Conservation (phyloP, 352 stramenopile species). For the Globisporangium lucens region DNA sequence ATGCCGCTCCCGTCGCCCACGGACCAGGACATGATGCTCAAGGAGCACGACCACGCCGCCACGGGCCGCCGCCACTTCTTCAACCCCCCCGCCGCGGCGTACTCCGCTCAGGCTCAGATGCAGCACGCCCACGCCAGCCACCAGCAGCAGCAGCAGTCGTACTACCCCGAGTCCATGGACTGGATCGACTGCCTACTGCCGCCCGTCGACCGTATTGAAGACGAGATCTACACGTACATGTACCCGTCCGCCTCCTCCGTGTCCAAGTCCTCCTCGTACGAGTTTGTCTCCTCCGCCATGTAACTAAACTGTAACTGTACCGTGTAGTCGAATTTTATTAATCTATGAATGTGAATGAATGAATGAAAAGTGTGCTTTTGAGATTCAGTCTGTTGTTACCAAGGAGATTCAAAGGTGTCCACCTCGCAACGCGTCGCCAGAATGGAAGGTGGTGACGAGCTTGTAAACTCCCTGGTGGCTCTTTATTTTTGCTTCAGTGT, state of each 20-base stretch:
- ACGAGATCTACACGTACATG: conserved; percentile 42
- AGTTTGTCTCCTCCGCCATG: conserved; percentile 29
- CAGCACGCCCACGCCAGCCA: background rate
- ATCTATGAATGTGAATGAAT: background rate
- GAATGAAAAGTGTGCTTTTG: background rate
- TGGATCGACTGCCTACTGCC: conserved; percentile 59
- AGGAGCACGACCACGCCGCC: conserved; percentile 28
- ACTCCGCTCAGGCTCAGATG: background rate
- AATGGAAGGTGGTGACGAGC: too few relatives aligned
- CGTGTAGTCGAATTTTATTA: background rate
- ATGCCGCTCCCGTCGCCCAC: conserved; percentile 21
- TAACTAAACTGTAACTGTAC: conserved; percentile 14
- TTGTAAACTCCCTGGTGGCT: too few relatives aligned
- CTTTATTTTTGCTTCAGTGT: too few relatives aligned
- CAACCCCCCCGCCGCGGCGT: conserved; percentile 2
- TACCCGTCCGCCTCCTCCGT: conserved; percentile 25
- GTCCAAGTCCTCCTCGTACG: conserved; percentile 22
- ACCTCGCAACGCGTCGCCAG: too few relatives aligned
- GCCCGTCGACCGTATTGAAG: conserved; percentile 26
- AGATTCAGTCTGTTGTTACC: too few relatives aligned
- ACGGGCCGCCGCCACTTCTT: conserved; percentile 21
- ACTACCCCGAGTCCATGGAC: conserved; percentile 40
- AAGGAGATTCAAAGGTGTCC: too few relatives aligned
- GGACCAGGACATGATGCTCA: conserved; percentile 30
- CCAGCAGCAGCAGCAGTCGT: conserved; percentile 2